These are phyloP conservation scores for Arctium lappa DNA, from an alignment of 129 eudicot species.

Conservation along the genomic window DNA sequence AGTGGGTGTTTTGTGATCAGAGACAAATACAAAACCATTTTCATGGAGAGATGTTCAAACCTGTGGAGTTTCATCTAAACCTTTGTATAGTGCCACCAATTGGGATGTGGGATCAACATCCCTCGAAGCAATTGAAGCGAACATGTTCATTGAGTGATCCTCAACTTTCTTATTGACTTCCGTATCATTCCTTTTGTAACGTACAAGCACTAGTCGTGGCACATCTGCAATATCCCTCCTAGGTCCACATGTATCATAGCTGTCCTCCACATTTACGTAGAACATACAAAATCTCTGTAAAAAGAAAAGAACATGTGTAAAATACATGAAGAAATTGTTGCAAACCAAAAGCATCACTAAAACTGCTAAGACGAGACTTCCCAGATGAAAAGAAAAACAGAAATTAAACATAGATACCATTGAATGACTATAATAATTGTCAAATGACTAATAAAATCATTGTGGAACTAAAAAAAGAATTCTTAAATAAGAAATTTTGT, in stretches of 20 bases:
- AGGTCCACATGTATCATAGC: constrained; percentile 85
- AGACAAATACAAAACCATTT: background rate
- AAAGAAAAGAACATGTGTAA: background rate
- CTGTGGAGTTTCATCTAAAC: constrained; percentile 64
- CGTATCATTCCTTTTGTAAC: constrained; percentile 60
- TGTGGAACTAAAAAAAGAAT: background rate
- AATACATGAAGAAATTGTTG: background rate
- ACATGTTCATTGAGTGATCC: constrained; percentile 33
- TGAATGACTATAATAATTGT: background rate
- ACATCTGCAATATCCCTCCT: constrained; percentile 62
- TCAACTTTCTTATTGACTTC: constrained; percentile 33
- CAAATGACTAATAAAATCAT: background rate
- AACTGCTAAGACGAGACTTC: too few relatives aligned
- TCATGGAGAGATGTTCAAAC: constrained; percentile 38
- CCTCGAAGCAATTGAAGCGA: constrained; percentile 42
- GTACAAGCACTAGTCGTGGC: constrained; percentile 67
- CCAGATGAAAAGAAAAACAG: background rate
- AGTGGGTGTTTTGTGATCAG: background rate
- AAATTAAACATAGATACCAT: background rate
- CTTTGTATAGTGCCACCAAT: constrained; percentile 88
- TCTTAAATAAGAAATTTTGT: background rate
- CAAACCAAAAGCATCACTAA: background rate
- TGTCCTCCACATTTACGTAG: constrained; percentile 65
- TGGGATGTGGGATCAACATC: constrained; percentile 83
- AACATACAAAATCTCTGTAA: constrained; percentile 74